A percentile compares a stretch with the other conserved stretches of the same genome.
Conservation (phyloP, 768 basidiomycete species). For the Suillus fuscotomentosus region DNA sequence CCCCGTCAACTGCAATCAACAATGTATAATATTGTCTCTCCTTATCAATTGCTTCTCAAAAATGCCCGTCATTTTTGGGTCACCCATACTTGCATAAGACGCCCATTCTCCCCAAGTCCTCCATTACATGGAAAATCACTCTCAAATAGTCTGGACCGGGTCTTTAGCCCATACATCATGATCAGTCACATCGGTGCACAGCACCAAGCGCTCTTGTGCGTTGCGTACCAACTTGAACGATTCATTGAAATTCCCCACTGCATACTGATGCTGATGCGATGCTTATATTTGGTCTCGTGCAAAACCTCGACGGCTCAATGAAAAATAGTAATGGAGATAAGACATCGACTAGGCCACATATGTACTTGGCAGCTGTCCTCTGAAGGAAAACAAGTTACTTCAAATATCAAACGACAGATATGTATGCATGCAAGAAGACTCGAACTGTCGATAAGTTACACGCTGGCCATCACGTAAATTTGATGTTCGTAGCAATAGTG, state of each 20-base stretch:
- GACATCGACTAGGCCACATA: neutral
- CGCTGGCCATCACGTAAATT: slow-evolving; percentile 20
- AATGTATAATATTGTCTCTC: no score
- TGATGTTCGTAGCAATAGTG: neutral
- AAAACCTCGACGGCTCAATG: neutral
- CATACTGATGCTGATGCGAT: neutral
- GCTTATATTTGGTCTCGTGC: neutral
- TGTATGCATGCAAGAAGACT: slow-evolving; percentile 1
- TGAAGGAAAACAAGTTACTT: neutral
- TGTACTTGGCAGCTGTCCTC: neutral
- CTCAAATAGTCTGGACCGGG: no score
- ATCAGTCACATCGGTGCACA: no score
- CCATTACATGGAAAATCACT: no score
- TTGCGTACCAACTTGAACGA: neutral
- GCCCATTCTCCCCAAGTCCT: no score
- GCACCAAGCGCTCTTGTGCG: no score
- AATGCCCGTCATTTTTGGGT: no score
- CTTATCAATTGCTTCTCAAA: no score
- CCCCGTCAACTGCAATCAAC: no score
- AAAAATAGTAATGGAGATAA: neutral
- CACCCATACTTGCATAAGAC: no score
- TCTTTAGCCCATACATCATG: no score
- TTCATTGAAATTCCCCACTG: neutral
- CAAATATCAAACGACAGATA: neutral
- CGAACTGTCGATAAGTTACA: slow-evolving; percentile 10